Conservation (phyloP, 2,329 filamentous ascomycete genomes). For the Aspergillus neotritici region DNA sequence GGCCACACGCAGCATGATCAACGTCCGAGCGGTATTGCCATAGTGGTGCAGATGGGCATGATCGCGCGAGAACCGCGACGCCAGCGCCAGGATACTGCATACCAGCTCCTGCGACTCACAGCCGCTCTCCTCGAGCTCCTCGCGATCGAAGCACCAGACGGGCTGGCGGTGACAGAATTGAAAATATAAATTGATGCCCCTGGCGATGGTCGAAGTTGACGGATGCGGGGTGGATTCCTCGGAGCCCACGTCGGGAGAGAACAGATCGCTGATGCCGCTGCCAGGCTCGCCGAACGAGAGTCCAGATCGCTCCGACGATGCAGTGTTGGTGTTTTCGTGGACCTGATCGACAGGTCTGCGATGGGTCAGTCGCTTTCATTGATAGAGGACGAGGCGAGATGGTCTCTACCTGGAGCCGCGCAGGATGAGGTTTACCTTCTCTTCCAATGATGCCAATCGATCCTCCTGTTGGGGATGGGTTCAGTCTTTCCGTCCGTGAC, state of each 20-base stretch:
- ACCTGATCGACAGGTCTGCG: slow-evolving; percentile 8
- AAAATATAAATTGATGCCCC: slow-evolving; percentile 31
- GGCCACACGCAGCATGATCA: slow-evolving; percentile 47
- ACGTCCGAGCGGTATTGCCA: slow-evolving; percentile 33
- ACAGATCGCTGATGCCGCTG: slow-evolving; percentile 15
- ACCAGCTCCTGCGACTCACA: slow-evolving; percentile 29
- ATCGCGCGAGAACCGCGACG: slow-evolving; percentile 27
- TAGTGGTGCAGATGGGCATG: slow-evolving; percentile 27
- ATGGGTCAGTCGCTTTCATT: slow-evolving; percentile 13
- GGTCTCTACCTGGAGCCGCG: slow-evolving; percentile 36
- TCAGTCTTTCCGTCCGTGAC: not conserved
- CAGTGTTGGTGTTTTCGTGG: slow-evolving; percentile 12
- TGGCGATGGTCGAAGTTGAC: slow-evolving; percentile 18
- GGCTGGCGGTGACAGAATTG: slow-evolving; percentile 35
- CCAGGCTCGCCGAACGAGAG: slow-evolving; percentile 16
- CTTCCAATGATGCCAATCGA: slow-evolving; percentile 47
- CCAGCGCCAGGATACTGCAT: slow-evolving; percentile 31
- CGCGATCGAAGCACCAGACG: slow-evolving; percentile 33
- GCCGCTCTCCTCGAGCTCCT: slow-evolving; percentile 26
- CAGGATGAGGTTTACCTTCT: slow-evolving; percentile 49
- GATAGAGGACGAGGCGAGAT: not conserved
- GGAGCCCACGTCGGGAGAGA: slow-evolving; percentile 18
- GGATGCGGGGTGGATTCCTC: slow-evolving; percentile 22
- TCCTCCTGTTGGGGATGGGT: slow-evolving; percentile 40
- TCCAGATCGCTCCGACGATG: slow-evolving; percentile 13